These are phyloP conservation scores for Stephania cephalantha DNA, from an alignment of 164 flowering plant species.

Conservation along the genomic window DNA sequence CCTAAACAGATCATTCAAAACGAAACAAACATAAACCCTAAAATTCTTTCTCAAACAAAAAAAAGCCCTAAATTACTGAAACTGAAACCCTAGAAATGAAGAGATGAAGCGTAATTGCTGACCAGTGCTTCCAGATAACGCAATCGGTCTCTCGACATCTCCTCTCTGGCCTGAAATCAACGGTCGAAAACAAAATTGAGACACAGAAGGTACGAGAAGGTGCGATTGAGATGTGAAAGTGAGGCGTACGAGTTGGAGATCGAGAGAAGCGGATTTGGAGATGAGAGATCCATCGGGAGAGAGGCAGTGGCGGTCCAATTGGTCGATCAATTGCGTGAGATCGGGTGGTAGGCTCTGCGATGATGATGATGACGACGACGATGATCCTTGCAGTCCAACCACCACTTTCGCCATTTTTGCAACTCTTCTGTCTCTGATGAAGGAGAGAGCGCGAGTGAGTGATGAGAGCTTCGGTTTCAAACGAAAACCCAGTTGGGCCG, in stretches of 20 bases:
- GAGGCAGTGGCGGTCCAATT: constrained; percentile 87
- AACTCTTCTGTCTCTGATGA: background rate
- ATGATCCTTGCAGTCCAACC: constrained; percentile 20
- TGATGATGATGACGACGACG: too few relatives aligned
- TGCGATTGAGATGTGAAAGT: constrained; percentile 1
- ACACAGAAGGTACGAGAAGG: background rate
- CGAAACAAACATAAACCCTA: too few relatives aligned
- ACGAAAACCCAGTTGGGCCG: too few relatives aligned
- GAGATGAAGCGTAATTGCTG: background rate
- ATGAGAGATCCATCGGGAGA: constrained; percentile 91
- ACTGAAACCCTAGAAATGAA: background rate
- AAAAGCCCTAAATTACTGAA: background rate
- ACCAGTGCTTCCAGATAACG: constrained; percentile 95
- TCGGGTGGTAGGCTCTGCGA: constrained; percentile 57
- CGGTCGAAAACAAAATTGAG: background rate
- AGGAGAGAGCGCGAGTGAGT: background rate
- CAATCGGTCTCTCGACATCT: constrained; percentile 82
- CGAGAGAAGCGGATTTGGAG: constrained; percentile 73
- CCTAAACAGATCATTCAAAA: constrained; percentile 28
- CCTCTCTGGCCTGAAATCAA: constrained; percentile 80
- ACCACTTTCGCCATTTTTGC: constrained; percentile 41
- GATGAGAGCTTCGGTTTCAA: background rate
- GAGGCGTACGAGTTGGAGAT: constrained; percentile 65
- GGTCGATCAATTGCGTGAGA: constrained; percentile 61
- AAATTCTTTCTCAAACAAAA: too few relatives aligned